Conservation (phyloP, 75 land plant genomes). For the Pinus tabuliformis region DNA sequence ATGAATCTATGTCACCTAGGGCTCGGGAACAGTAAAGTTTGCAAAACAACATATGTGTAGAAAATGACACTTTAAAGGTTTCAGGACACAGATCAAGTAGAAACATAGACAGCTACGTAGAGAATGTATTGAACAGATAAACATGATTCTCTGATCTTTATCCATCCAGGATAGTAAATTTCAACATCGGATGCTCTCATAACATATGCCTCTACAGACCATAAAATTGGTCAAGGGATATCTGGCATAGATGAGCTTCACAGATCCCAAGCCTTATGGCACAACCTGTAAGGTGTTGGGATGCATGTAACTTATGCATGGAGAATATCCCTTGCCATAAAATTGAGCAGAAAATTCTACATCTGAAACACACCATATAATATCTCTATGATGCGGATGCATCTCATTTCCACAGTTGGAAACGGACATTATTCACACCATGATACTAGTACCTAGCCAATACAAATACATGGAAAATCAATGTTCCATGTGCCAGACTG, state of each 20-base stretch:
- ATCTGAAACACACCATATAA: background rate
- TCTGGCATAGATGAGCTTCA: too few species aligned
- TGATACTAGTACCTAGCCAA: background rate
- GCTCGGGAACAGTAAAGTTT: too few species aligned
- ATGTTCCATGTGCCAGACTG: conserved; percentile 45
- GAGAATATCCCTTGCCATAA: too few species aligned
- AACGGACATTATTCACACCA: background rate
- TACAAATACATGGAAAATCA: background rate
- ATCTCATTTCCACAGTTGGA: background rate
- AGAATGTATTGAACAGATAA: background rate
- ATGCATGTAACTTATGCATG: too few species aligned
- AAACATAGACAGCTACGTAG: background rate
- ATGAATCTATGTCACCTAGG: too few species aligned
- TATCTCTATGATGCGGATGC: background rate
- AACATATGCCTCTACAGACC: background rate
- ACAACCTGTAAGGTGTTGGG: too few species aligned
- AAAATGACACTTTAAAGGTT: too few species aligned
- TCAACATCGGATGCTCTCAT: background rate
- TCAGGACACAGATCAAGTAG: too few species aligned
- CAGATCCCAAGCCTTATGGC: too few species aligned
- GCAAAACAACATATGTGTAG: too few species aligned
- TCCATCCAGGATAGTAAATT: background rate
- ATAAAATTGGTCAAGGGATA: too few species aligned
- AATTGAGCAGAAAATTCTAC: too few species aligned
- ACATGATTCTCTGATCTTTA: background rate